These are phyloP conservation scores for Vitis hybrid DNA, from an alignment of 177 flowering plant species.

Conservation along the genomic window DNA sequence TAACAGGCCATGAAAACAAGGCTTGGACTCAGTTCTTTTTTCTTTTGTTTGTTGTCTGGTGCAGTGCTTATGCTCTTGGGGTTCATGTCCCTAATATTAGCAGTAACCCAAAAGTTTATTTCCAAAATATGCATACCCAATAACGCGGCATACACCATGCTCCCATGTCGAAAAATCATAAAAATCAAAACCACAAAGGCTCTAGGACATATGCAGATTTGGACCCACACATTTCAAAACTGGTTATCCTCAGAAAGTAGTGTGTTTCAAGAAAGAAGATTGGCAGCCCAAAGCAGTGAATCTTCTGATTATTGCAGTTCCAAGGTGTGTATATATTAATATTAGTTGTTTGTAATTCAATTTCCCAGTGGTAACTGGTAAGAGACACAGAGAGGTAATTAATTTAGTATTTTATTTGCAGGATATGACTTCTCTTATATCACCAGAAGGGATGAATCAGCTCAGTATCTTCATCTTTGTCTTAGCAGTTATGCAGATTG, in stretches of 20 bases:
- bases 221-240: background rate
- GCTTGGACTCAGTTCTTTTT: background rate
- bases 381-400: background rate
- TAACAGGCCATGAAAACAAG: too few relatives aligned
- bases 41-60: slow-evolving; percentile 1
- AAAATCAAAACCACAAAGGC: slow-evolving; percentile 17
- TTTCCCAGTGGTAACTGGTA: background rate
- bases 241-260: background rate
- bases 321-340: slow-evolving; percentile 23
- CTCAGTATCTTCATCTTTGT: slow-evolving; percentile 36
- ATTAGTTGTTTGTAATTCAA: background rate
- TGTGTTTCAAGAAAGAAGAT: slow-evolving; percentile 3
- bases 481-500: slow-evolving; percentile 37
- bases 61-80: slow-evolving; percentile 67
- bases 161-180: slow-evolving; percentile 38
- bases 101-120: slow-evolving; percentile 39
- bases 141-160: slow-evolving; percentile 39
- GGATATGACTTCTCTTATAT: slow-evolving; percentile 34
- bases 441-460: slow-evolving; percentile 28
- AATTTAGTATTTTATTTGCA: slow-evolving; percentile 8
- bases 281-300: slow-evolving; percentile 4
- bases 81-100: slow-evolving; percentile 51
- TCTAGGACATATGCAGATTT: background rate
- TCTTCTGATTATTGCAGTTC: slow-evolving; percentile 29
- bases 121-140: slow-evolving; percentile 48